These are phyloP conservation scores for Lachnellula hyalina DNA, from an alignment of 2,329 filamentous ascomycete genomes.

Conservation along the genomic window DNA sequence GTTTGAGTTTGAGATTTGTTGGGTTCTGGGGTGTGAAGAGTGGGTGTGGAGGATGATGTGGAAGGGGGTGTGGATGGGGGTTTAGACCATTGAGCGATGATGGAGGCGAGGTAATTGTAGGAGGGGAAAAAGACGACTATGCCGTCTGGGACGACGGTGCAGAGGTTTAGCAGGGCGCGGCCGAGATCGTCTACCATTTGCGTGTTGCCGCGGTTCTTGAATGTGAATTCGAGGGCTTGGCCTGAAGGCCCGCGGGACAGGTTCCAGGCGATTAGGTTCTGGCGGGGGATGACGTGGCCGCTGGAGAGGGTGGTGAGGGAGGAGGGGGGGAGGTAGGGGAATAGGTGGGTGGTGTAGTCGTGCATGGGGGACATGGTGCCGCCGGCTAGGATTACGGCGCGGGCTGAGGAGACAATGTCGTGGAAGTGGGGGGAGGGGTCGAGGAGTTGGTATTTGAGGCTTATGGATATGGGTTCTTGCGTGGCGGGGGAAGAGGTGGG, in stretches of 20 bases:
- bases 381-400: conserved; percentile 84
- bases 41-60: conserved; percentile 14
- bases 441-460: conserved; percentile 78
- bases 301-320: conserved; percentile 81
- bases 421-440: conserved; percentile 90
- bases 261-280: conserved; percentile 75
- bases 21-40: too few species aligned
- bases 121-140: conserved; percentile 95
- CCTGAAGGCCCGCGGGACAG: conserved; percentile 47
- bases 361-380: conserved; percentile 97
- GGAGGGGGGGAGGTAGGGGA: conserved; percentile 61
- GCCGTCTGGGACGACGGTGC: conserved; percentile 74
- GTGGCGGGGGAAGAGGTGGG: conserved; percentile 15
- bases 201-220: conserved; percentile 58
- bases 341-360: conserved; percentile 82
- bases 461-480: conserved; percentile 40
- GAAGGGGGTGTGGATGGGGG: conserved; percentile 1
- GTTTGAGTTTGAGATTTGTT: conserved; percentile 22
- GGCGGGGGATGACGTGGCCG: conserved; percentile 83
- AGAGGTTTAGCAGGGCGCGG: conserved; percentile 64
- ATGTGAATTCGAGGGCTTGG: conserved; percentile 78
- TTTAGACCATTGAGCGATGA: conserved; percentile 58
- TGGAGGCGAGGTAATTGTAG: conserved; percentile 81
- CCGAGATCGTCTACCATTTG: conserved; percentile 72
- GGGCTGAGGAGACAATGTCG: conserved; percentile 75